A percentile compares a stretch with the other conserved stretches of the same genome.
phyloP scores from a whole-genome alignment of 2,329 filamentous ascomycete species.

The Curvularia sp. region DNA sequence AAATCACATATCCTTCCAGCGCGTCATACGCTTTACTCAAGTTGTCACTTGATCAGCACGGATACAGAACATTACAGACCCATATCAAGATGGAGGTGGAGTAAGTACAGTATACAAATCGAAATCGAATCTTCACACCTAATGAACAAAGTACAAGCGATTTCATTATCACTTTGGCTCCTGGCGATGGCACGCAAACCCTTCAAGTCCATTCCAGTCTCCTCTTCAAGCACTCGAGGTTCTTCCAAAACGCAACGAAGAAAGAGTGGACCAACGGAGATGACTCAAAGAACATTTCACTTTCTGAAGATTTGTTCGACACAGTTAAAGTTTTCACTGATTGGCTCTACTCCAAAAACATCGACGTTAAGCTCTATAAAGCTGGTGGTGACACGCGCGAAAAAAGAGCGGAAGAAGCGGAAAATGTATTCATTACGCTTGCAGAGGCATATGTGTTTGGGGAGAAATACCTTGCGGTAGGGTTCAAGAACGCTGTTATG shows the following conservation, averaged over 20 bases:
- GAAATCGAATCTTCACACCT: too few relatives aligned
- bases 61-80: too few relatives aligned
- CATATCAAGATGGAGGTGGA: too few relatives aligned
- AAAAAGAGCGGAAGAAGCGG: neutral
- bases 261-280: neutral
- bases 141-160: too few relatives aligned
- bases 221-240: neutral
- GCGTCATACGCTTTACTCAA: too few relatives aligned
- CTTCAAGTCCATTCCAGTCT: neutral
- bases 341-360: neutral
- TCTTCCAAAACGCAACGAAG: neutral
- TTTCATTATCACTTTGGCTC: too few relatives aligned
- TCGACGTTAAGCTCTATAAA: neutral
- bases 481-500: neutral
- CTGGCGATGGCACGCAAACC: too few relatives aligned
- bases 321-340: neutral
- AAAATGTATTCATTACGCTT: neutral
- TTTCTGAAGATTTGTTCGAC: neutral
- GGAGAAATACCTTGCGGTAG: rapidly evolving
- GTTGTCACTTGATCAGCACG: too few relatives aligned
- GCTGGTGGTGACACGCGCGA: neutral
- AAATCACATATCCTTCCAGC: too few relatives aligned
- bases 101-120: too few relatives aligned
- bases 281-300: neutral
- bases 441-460: neutral